Conservation (phyloP, 305 asterid species). For the Fraxinus dipetala region DNA sequence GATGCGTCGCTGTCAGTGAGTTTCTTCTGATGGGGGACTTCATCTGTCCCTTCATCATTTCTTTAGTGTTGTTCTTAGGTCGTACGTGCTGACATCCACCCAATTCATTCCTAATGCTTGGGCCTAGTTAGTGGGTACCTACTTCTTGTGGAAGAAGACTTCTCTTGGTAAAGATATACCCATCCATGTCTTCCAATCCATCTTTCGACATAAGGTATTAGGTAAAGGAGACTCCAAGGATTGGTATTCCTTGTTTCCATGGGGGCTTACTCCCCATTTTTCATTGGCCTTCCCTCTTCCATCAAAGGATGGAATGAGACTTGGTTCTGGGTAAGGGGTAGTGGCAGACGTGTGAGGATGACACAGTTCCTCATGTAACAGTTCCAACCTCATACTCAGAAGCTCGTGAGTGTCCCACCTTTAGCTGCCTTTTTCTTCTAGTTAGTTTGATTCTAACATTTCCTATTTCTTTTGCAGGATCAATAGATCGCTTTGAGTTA, state of each 20-base stretch:
- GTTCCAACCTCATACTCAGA: background rate
- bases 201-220: background rate
- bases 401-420: background rate
- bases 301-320: background rate
- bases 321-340: background rate
- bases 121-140: background rate
- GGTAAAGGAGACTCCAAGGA: background rate
- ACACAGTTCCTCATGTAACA: background rate
- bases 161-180: background rate
- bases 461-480: background rate
- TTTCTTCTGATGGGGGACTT: background rate
- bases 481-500: background rate
- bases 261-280: background rate
- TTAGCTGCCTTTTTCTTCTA: background rate
- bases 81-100: background rate
- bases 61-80: background rate
- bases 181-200: background rate
- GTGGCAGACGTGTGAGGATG: background rate
- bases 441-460: background rate
- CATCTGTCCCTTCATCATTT: background rate
- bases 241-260: background rate
- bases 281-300: background rate
- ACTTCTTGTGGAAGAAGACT: background rate
- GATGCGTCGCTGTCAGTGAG: background rate
- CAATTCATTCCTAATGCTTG: too few species aligned